These are phyloP conservation scores for Termitomyces heimii DNA, from an alignment of 768 basidiomycete genomes.

Conservation along the genomic window DNA sequence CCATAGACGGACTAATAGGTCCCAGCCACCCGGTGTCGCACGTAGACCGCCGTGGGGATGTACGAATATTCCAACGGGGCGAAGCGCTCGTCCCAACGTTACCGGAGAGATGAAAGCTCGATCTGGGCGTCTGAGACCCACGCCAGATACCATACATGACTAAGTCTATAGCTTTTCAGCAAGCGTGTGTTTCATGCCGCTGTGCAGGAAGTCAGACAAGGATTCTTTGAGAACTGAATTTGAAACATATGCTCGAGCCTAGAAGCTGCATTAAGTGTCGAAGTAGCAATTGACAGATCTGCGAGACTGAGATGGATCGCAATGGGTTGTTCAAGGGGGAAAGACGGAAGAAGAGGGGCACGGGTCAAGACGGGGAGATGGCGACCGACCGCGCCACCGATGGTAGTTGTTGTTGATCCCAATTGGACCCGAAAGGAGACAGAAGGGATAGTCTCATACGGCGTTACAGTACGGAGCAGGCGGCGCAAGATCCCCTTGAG, in stretches of 20 bases:
- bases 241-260: neutral
- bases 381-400: neutral
- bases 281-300: neutral
- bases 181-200: neutral
- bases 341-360: neutral
- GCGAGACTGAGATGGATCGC: neutral
- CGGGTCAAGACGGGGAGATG: neutral
- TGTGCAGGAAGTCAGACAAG: too few species aligned
- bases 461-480: neutral
- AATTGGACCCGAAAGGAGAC: neutral
- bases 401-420: neutral
- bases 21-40: neutral
- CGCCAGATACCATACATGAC: neutral
- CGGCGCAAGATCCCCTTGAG: neutral
- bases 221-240: neutral
- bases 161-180: neutral
- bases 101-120: neutral
- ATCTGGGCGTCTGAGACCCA: neutral
- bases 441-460: too few species aligned
- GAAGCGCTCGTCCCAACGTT: neutral
- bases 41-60: neutral
- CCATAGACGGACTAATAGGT: neutral
- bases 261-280: neutral
- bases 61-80: neutral
- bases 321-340: neutral